Evolutionary conservation across 768 basidiomycete species (phyloP).

Genomic region (Naganishia vishniacii): DNA sequence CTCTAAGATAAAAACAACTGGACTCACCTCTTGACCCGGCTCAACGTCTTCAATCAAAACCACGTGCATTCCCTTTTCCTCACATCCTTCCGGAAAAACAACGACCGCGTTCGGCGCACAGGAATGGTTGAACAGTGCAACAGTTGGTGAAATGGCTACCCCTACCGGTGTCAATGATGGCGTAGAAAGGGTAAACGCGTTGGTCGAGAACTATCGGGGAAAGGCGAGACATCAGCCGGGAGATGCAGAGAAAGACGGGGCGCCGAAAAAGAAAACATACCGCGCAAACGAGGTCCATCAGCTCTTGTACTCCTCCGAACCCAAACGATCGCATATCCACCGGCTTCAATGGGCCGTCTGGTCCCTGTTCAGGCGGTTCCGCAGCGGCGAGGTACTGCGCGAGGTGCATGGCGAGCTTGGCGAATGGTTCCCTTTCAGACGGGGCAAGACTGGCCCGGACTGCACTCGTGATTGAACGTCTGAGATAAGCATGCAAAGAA

Average conservation of each 20-base stretch:
- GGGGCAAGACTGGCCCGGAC: conserved; percentile 59
- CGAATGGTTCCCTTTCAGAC: conserved; percentile 35
- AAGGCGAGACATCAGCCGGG: too few species aligned
- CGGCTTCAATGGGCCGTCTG: conserved; percentile 9
- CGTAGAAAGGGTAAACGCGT: conserved; percentile 79
- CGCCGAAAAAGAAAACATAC: conserved; percentile 31
- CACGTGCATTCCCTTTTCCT: conserved; percentile 57
- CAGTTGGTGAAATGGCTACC: conserved; percentile 69
- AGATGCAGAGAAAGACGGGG: not conserved
- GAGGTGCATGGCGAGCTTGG: conserved; percentile 38
- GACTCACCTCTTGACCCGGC: conserved; percentile 64
- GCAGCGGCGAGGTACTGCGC: conserved; percentile 39
- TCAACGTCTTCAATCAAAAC: conserved; percentile 64
- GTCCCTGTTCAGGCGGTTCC: conserved; percentile 2
- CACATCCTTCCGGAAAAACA: conserved; percentile 67
- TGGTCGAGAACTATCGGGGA: conserved; percentile 69
- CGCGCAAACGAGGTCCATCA: conserved; percentile 44
- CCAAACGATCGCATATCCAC: conserved; percentile 35
- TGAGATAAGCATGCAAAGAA: conserved; percentile 54
- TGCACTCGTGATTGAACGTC: not conserved
- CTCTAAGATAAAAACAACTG: not conserved
- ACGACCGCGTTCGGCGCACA: conserved; percentile 65
- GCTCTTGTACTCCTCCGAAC: conserved; percentile 29
- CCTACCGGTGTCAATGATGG: conserved; percentile 75
- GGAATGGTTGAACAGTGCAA: conserved; percentile 75